Percentiles rank a stretch among this genome's conserved stretches.
Evolutionary conservation across 2,329 filamentous ascomycete genomes (phyloP).

Genomic region (Knufia fluminis): DNA sequence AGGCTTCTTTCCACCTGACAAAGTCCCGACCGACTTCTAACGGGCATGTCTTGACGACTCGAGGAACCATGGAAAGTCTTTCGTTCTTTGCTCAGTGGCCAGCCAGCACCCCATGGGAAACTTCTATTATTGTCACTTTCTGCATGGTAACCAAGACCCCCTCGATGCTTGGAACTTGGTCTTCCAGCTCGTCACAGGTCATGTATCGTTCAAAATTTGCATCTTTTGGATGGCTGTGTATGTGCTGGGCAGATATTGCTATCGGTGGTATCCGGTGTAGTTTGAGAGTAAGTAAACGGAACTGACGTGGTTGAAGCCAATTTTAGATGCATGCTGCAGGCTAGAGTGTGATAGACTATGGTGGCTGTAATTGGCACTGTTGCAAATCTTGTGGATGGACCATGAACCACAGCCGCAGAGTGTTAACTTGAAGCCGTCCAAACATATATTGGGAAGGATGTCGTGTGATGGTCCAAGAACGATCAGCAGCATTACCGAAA

Average conservation of each 20-base stretch:
- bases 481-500: not conserved
- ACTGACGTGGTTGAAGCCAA: not conserved
- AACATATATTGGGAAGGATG: not conserved
- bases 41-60: not conserved
- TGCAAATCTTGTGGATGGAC: not conserved
- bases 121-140: not conserved
- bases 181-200: not conserved
- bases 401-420: not conserved
- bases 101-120: no score
- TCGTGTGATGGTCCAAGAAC: not conserved
- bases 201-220: not conserved
- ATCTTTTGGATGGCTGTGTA: not conserved
- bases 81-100: no score
- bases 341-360: not conserved
- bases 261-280: not conserved
- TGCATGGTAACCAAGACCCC: not conserved
- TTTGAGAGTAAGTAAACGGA: not conserved
- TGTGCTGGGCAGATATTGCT: not conserved
- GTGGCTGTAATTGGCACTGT: not conserved
- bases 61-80: no score
- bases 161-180: not conserved
- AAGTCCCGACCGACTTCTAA: no score
- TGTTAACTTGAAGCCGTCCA: not conserved
- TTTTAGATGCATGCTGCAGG: not conserved
- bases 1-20: no score